A percentile compares a stretch with the other conserved stretches of the same genome.
Evolutionary conservation across 768 basidiomycete genomes (phyloP).

Genomic region (Termitomyces sp.): DNA sequence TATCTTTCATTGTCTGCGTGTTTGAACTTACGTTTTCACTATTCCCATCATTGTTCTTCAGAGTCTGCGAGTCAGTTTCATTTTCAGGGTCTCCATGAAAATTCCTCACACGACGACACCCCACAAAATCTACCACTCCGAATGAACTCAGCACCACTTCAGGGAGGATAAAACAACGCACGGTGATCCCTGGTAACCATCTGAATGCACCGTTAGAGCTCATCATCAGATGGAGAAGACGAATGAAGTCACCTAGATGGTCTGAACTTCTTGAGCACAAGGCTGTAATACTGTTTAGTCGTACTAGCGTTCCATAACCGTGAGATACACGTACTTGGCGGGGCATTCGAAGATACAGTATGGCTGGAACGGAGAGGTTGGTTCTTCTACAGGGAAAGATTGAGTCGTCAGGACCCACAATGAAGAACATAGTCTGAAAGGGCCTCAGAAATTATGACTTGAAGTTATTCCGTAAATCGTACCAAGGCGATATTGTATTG

Average conservation of each 20-base stretch:
- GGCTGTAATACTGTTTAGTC: conserved; percentile 18
- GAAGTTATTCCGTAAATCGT: background rate
- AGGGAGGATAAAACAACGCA: conserved; percentile 18
- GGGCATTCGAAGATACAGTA: conserved; percentile 66
- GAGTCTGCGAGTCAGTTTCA: background rate
- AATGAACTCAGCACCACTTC: background rate
- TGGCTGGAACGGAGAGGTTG: conserved; percentile 28
- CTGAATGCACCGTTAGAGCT: conserved; percentile 18
- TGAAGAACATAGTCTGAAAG: conserved; percentile 61
- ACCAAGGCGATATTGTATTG: conserved; percentile 66
- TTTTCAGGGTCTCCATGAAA: background rate
- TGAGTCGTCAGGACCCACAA: conserved; percentile 33
- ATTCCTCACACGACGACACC: conserved; percentile 51
- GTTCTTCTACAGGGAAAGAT: background rate
- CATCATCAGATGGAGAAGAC: background rate
- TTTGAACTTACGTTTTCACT: conserved; percentile 47
- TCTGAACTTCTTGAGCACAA: conserved; percentile 56
- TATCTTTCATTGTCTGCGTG: background rate
- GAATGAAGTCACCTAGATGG: conserved; percentile 44
- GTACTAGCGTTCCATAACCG: background rate
- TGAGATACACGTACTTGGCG: conserved; percentile 46
- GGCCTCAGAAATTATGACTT: background rate
- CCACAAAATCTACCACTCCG: conserved; percentile 45
- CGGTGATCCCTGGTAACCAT: conserved; percentile 65
- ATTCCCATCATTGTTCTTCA: conserved; percentile 59